These are phyloP conservation scores for Vitis hybrid DNA, from an alignment of 177 flowering plant genomes.

Conservation along the genomic window DNA sequence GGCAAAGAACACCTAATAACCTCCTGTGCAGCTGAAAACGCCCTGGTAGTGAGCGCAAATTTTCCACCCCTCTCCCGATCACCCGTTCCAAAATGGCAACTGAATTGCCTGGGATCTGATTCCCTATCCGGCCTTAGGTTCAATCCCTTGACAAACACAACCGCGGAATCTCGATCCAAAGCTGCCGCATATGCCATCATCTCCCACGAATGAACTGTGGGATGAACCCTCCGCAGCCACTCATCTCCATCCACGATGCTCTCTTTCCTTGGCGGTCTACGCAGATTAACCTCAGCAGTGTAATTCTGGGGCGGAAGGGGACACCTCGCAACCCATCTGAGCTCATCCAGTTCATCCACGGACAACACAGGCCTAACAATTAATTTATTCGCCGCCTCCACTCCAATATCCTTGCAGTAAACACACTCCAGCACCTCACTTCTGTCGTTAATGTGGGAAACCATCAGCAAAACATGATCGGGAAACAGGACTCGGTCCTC, in stretches of 20 bases:
- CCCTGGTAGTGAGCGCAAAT: slow-evolving; percentile 32
- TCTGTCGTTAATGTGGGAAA: slow-evolving; percentile 5
- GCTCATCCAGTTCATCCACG: slow-evolving; percentile 48
- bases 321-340: slow-evolving; percentile 58
- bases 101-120: slow-evolving; percentile 52
- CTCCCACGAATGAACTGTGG: slow-evolving; percentile 59
- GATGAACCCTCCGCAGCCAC: slow-evolving; percentile 8
- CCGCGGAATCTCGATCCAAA: slow-evolving; percentile 55
- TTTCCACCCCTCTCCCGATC: slow-evolving; percentile 27
- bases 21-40: slow-evolving; percentile 76
- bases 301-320: slow-evolving; percentile 53
- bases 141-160: slow-evolving; percentile 83
- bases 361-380: slow-evolving; percentile 34
- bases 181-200: slow-evolving; percentile 63
- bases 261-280: slow-evolving; percentile 8
- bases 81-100: slow-evolving; percentile 62
- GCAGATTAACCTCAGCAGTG: slow-evolving; percentile 39
- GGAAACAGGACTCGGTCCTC: slow-evolving; percentile 60
- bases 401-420: slow-evolving; percentile 20
- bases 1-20: slow-evolving; percentile 74
- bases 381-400: too few relatives aligned
- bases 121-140: slow-evolving; percentile 56
- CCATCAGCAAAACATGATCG: slow-evolving; percentile 56
- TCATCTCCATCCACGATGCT: slow-evolving; percentile 3
- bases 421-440: slow-evolving; percentile 37